Percentiles rank a stretch among this genome's conserved stretches.
Evolutionary conservation across 768 basidiomycete genomes (phyloP).

Genomic region (Lentinula aciculospora): DNA sequence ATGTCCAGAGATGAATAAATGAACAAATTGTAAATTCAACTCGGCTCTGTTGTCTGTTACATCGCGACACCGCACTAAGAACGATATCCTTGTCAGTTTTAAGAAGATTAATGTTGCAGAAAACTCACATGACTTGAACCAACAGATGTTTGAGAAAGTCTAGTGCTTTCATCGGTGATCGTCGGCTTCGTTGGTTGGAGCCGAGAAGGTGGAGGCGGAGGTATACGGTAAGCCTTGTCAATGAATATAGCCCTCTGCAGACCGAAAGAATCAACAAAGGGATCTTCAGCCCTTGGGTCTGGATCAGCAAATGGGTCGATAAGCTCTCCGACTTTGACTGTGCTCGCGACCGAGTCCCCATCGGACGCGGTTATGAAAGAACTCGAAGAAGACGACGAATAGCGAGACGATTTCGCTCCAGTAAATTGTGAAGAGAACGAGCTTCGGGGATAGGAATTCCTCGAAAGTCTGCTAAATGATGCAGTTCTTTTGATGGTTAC

Average conservation of each 20-base stretch:
- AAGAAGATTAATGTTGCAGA: background rate
- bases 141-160: background rate
- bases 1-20: too few relatives aligned
- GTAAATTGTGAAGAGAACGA: background rate
- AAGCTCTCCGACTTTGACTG: background rate
- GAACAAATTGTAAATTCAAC: too few relatives aligned
- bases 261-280: background rate
- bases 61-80: slow-evolving; percentile 2
- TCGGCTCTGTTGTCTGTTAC: too few relatives aligned
- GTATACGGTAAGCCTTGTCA: background rate
- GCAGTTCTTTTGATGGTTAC: background rate
- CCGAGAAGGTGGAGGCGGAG: background rate
- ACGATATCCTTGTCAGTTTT: background rate
- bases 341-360: background rate
- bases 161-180: background rate
- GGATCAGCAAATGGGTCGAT: background rate
- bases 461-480: background rate
- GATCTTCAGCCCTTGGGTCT: background rate
- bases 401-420: background rate
- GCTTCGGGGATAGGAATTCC: background rate
- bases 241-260: background rate
- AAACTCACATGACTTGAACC: background rate
- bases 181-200: background rate
- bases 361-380: background rate
- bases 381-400: background rate